phyloP scores from a whole-genome alignment of 108 stramenopile species.

The Heterococcus sp. region DNA sequence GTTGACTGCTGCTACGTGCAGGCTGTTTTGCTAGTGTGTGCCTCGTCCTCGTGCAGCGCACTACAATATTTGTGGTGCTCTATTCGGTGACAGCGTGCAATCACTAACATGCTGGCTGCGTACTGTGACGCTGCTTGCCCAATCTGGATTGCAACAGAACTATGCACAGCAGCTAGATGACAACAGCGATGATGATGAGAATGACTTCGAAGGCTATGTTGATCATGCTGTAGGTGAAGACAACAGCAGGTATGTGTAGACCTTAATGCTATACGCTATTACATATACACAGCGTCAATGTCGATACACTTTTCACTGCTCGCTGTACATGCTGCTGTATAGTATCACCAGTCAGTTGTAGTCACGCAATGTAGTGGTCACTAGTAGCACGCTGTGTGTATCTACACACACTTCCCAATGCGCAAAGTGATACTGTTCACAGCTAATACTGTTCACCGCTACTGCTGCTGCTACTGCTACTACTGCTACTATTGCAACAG shows the following conservation, averaged over 20 bases:
- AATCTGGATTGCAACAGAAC: not conserved
- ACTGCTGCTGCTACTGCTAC: constrained; percentile 19
- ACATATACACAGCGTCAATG: no score
- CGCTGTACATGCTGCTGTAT: no score
- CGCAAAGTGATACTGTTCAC: not conserved
- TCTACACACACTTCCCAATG: not conserved
- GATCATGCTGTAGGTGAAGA: constrained; percentile 7
- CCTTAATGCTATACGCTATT: no score
- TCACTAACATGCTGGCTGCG: not conserved
- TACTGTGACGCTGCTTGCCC: not conserved
- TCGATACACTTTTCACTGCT: no score
- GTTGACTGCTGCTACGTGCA: no score
- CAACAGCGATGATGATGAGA: not conserved
- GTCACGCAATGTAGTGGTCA: constrained; percentile 2
- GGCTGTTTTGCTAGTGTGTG: no score
- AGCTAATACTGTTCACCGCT: constrained; percentile 1
- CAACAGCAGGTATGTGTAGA: no score
- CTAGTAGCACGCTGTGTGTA: not conserved
- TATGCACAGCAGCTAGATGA: not conserved
- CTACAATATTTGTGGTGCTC: no score
- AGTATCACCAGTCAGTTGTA: no score
- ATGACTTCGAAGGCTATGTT: constrained; percentile 8
- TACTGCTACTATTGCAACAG: constrained; percentile 17
- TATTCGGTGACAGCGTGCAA: no score
- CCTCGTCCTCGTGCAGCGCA: no score